These are phyloP conservation scores for Suhomyces prunicola DNA, from an alignment of 805 yeast species.

Conservation along the genomic window DNA sequence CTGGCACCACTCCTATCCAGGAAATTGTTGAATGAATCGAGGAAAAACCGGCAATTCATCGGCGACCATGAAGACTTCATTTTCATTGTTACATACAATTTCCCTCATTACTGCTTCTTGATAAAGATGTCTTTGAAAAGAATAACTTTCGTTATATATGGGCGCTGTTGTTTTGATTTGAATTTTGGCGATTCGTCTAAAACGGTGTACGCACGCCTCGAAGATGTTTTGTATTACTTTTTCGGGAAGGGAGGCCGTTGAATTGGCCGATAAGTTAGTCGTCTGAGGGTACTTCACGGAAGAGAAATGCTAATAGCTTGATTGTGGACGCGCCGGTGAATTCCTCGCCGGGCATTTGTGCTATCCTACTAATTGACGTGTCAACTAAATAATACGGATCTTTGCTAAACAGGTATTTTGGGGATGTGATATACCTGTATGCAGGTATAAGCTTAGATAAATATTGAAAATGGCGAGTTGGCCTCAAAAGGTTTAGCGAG, in stretches of 20 bases:
- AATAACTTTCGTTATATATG: slow-evolving; percentile 4
- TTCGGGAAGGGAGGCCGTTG: slow-evolving; percentile 1
- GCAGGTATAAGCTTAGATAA: background rate
- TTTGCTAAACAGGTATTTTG: background rate
- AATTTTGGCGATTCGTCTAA: slow-evolving; percentile 9
- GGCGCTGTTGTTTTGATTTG: slow-evolving; percentile 6
- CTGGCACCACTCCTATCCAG: background rate
- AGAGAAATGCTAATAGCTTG: background rate
- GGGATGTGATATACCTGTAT: background rate
- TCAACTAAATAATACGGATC: background rate
- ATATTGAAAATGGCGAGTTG: background rate
- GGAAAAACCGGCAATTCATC: background rate
- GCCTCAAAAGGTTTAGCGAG: background rate
- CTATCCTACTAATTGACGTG: background rate
- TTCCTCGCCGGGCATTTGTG: background rate
- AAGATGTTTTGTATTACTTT: slow-evolving; percentile 1
- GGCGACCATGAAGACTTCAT: background rate
- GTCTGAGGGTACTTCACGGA: background rate
- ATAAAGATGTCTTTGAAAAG: background rate
- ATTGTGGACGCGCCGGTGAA: background rate
- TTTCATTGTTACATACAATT: slow-evolving; percentile 20
- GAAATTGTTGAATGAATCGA: background rate
- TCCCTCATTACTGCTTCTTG: slow-evolving; percentile 22
- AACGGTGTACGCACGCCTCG: slow-evolving; percentile 18
- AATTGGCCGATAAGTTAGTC: background rate